A percentile compares a stretch with the other conserved stretches of the same genome.
Conservation (phyloP, 164 flowering plant species). For the Piper betle region DNA sequence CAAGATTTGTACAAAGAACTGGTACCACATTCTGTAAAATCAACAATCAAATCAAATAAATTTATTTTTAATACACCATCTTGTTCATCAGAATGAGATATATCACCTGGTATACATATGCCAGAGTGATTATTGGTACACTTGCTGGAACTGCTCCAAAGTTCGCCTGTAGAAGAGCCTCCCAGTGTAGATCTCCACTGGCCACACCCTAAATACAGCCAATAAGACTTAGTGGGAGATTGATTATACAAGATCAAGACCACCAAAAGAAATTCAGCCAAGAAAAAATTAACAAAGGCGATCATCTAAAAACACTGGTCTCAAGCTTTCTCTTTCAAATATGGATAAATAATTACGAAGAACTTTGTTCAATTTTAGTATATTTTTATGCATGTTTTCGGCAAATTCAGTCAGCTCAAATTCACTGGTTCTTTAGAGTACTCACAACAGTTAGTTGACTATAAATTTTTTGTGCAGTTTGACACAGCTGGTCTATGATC, state of each 20-base stretch:
- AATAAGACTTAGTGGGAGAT: not conserved
- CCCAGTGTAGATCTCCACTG: slow-evolving; percentile 67
- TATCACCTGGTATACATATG: slow-evolving; percentile 89
- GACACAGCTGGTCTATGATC: too few relatives aligned
- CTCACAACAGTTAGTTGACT: too few relatives aligned
- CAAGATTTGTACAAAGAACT: slow-evolving; percentile 85
- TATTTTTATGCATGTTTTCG: too few relatives aligned
- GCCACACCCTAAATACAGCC: slow-evolving; percentile 47
- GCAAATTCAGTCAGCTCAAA: too few relatives aligned
- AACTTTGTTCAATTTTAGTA: too few relatives aligned
- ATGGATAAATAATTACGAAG: not conserved
- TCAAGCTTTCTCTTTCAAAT: too few relatives aligned
- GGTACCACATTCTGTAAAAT: slow-evolving; percentile 81
- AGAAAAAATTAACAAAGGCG: not conserved
- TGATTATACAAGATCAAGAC: not conserved
- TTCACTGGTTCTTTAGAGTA: too few relatives aligned
- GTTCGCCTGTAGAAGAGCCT: slow-evolving; percentile 67
- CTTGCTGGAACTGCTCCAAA: slow-evolving; percentile 78
- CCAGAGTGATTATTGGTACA: slow-evolving; percentile 80
- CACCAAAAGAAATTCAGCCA: not conserved
- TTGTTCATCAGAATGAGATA: slow-evolving; percentile 1
- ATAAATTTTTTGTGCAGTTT: too few relatives aligned
- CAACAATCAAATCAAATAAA: not conserved
- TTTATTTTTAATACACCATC: not conserved
- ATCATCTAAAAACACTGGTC: not conserved